Evolutionary conservation across 2,329 filamentous ascomycete species (phyloP).

Genomic region (Penicillium sp.): DNA sequence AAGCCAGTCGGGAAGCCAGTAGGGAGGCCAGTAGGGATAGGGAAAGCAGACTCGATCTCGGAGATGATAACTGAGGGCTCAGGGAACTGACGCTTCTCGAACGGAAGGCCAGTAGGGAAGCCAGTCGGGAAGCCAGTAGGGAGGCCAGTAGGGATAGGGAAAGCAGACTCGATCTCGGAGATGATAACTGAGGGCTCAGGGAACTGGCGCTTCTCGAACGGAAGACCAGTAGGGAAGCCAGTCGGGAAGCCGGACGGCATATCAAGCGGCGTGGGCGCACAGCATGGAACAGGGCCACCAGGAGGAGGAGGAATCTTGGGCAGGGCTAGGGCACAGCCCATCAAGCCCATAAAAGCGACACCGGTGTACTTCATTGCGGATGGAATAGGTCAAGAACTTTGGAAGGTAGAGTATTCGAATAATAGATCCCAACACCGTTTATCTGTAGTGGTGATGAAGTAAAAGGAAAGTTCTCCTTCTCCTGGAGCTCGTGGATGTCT

Average conservation of each 20-base stretch:
- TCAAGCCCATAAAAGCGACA: conserved; percentile 18
- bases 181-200: neutral
- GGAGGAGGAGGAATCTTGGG: conserved; percentile 11
- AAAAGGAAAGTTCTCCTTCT: neutral
- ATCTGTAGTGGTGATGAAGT: neutral
- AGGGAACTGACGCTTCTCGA: conserved; percentile 4
- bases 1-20: neutral
- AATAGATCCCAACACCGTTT: neutral
- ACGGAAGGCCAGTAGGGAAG: neutral
- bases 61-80: neutral
- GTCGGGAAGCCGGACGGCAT: conserved; percentile 1
- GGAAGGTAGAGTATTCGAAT: neutral
- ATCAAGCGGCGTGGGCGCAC: conserved; percentile 1
- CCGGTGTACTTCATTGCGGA: conserved; percentile 20
- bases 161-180: too few relatives aligned
- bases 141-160: neutral
- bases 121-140: neutral
- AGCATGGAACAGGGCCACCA: neutral
- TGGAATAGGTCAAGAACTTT: neutral
- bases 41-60: neutral
- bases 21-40: neutral
- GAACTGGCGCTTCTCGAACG: conserved; percentile 11
- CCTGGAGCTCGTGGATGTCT: neutral
- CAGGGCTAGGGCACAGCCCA: conserved; percentile 24
- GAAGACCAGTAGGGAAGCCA: too few relatives aligned